Percentiles rank a stretch among this genome's conserved stretches.
phyloP scores from a whole-genome alignment of 2,329 filamentous ascomycete species.

The Pyricularia pennisetigena region DNA sequence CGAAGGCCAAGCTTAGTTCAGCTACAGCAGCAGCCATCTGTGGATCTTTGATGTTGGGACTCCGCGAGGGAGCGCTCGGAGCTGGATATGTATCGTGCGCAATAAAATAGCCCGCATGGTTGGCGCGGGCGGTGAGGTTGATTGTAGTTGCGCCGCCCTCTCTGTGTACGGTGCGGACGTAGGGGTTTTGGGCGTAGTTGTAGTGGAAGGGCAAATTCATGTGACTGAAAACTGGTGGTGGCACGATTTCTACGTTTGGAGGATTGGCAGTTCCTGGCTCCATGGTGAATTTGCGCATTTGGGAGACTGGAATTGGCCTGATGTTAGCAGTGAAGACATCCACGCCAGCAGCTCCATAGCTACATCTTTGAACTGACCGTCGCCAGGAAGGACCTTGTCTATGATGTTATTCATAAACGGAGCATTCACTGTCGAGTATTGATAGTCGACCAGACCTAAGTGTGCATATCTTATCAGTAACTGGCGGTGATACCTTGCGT shows the following conservation, averaged over 20 bases:
- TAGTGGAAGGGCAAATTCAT: slow-evolving; percentile 67
- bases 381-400: slow-evolving; percentile 59
- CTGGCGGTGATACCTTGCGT: not conserved
- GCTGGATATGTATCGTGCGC: slow-evolving; percentile 52
- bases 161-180: slow-evolving; percentile 47
- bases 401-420: slow-evolving; percentile 62
- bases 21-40: slow-evolving; percentile 55
- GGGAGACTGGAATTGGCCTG: slow-evolving; percentile 27
- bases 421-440: slow-evolving; percentile 61
- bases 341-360: not conserved
- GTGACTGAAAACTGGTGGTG: slow-evolving; percentile 69
- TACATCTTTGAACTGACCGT: slow-evolving; percentile 37
- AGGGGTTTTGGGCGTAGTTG: slow-evolving; percentile 78
- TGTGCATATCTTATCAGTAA: not conserved
- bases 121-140: slow-evolving; percentile 47
- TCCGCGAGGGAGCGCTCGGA: slow-evolving; percentile 48
- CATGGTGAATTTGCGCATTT: slow-evolving; percentile 54
- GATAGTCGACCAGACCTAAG: slow-evolving; percentile 69
- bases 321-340: not conserved
- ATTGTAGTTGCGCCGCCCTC: slow-evolving; percentile 40
- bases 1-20: slow-evolving; percentile 55
- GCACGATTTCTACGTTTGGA: slow-evolving; percentile 60
- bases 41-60: slow-evolving; percentile 48
- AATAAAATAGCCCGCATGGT: slow-evolving; percentile 49
- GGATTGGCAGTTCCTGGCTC: slow-evolving; percentile 49